These are phyloP conservation scores for Cyberlindnera petersonii DNA, from an alignment of 805 yeast species.

Conservation along the genomic window DNA sequence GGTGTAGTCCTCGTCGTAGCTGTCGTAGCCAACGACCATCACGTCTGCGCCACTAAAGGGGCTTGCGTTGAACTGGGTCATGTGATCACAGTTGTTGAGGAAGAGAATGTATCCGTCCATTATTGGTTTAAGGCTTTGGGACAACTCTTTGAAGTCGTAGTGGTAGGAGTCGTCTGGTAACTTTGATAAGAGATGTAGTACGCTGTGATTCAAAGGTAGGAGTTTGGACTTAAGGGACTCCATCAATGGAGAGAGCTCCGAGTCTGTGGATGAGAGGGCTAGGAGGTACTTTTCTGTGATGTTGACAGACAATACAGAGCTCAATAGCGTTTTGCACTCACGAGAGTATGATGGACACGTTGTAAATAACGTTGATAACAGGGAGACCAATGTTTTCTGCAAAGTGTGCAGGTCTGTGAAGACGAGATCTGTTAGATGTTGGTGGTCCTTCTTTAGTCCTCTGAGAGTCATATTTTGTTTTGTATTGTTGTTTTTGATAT, in stretches of 20 bases:
- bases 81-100: conserved; percentile 7
- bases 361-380: neutral
- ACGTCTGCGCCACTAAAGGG: conserved; percentile 15
- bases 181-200: neutral
- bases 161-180: neutral
- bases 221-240: conserved; percentile 1
- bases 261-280: conserved; percentile 9
- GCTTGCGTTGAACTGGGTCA: conserved; percentile 16
- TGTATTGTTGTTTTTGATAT: neutral
- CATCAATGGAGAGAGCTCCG: conserved; percentile 1
- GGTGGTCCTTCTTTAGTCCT: conserved; percentile 18
- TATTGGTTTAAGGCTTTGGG: neutral
- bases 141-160: neutral
- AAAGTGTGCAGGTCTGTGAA: conserved; percentile 12
- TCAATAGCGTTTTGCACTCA: neutral
- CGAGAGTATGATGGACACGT: neutral
- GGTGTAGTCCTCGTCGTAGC: conserved; percentile 16
- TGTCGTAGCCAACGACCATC: conserved; percentile 16
- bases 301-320: neutral
- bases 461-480: conserved; percentile 2
- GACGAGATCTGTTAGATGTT: conserved; percentile 13
- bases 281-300: conserved; percentile 9
- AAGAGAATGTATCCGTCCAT: conserved; percentile 2
- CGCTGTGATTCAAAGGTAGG: conserved; percentile 1
- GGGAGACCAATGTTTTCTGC: conserved; percentile 5